Conservation (phyloP, 1,284 basidiomycete species). For the Irpex rosettiformis region DNA sequence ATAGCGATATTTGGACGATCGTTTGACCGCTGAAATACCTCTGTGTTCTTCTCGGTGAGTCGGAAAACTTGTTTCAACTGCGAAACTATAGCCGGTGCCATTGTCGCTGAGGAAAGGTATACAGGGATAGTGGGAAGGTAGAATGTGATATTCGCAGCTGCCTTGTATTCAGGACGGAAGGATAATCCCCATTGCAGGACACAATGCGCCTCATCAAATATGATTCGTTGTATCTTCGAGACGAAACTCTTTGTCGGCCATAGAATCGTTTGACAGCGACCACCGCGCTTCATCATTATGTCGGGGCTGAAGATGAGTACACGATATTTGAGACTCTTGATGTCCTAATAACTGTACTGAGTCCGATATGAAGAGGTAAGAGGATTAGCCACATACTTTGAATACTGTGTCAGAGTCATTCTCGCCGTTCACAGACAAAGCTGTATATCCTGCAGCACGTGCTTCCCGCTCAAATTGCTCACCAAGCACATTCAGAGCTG, state of each 20-base stretch:
- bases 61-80: slow-evolving; percentile 2
- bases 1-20: slow-evolving; percentile 8
- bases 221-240: slow-evolving; percentile 22
- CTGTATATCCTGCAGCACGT: slow-evolving; percentile 5
- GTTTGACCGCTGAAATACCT: not conserved
- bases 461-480: slow-evolving; percentile 13
- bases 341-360: slow-evolving; percentile 23
- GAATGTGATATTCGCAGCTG: slow-evolving; percentile 14
- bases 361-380: not conserved
- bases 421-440: slow-evolving; percentile 10
- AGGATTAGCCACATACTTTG: not conserved
- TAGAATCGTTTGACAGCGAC: slow-evolving; percentile 24
- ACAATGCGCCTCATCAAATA: slow-evolving; percentile 37
- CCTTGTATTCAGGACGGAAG: slow-evolving; percentile 30
- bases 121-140: slow-evolving; percentile 3
- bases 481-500: slow-evolving; percentile 20
- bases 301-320: slow-evolving; percentile 31
- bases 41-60: not conserved
- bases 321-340: slow-evolving; percentile 25
- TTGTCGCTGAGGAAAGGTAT: slow-evolving; percentile 5
- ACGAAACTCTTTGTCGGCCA: slow-evolving; percentile 19
- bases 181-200: slow-evolving; percentile 31
- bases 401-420: not conserved
- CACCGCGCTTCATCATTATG: slow-evolving; percentile 22
- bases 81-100: not conserved